Evolutionary conservation across 2,329 filamentous ascomycete genomes (phyloP).

Genomic region (Teratosphaeriaceae sp.): DNA sequence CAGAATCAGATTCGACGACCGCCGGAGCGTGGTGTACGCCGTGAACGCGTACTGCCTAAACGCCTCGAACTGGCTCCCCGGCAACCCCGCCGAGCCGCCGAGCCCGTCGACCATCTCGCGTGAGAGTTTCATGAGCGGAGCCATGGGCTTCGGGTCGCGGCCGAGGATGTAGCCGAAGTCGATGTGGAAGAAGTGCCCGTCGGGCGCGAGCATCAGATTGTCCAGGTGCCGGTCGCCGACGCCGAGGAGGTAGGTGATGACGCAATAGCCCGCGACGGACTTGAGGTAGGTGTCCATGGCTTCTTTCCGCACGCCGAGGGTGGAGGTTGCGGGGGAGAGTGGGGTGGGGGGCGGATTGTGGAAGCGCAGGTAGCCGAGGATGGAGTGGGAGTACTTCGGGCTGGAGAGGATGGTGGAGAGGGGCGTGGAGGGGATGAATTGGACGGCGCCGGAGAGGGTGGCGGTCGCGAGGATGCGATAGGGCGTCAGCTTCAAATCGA

Average conservation of each 20-base stretch:
- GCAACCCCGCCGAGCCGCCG: slow-evolving; percentile 55
- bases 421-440: slow-evolving; percentile 79
- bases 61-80: slow-evolving; percentile 60
- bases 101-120: slow-evolving; percentile 99
- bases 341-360: slow-evolving; percentile 89
- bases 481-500: slow-evolving; percentile 89
- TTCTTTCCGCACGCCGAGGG: slow-evolving; percentile 82
- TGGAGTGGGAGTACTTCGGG: slow-evolving; percentile 70
- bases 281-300: slow-evolving; percentile 93
- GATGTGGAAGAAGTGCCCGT: slow-evolving; percentile 94
- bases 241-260: slow-evolving; percentile 95
- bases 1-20: slow-evolving; percentile 82
- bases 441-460: slow-evolving; percentile 79
- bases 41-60: slow-evolving; percentile 97
- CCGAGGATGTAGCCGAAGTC: slow-evolving; percentile 98
- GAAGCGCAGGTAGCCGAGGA: slow-evolving; percentile 75
- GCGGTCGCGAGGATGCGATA: slow-evolving; percentile 96
- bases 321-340: slow-evolving; percentile 63
- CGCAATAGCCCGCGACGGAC: slow-evolving; percentile 94
- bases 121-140: slow-evolving; percentile 91
- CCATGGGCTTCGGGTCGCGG: slow-evolving; percentile 94
- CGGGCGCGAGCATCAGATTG: slow-evolving; percentile 83
- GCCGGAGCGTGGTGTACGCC: slow-evolving; percentile 83
- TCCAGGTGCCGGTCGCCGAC: slow-evolving; percentile 95
- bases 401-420: slow-evolving; percentile 66